phyloP scores from a whole-genome alignment of 306 rosid genomes.

The Adenanthera pavonina region DNA sequence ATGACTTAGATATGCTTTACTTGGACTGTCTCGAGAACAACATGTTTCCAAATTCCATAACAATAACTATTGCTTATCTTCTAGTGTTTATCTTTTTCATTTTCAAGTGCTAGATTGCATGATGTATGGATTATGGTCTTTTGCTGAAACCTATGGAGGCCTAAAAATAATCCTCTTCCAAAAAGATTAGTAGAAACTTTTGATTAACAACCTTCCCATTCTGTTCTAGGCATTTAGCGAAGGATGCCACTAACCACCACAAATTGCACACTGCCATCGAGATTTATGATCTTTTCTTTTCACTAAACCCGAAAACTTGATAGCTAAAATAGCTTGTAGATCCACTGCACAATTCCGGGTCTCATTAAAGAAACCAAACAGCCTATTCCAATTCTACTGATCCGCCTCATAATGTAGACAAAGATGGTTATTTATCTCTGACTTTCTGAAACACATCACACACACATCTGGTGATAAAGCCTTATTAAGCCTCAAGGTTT shows the following conservation, averaged over 20 bases:
- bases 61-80: conserved; percentile 7
- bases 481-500: background rate
- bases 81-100: background rate
- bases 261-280: background rate
- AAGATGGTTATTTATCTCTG: background rate
- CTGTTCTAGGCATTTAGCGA: background rate
- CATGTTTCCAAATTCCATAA: background rate
- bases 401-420: background rate
- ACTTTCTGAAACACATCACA: background rate
- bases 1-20: background rate
- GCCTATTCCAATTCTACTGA: background rate
- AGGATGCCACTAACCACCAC: background rate
- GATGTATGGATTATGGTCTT: conserved; percentile 12
- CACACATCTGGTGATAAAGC: background rate
- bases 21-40: conserved; percentile 15
- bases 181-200: background rate
- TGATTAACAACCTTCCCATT: background rate
- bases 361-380: background rate
- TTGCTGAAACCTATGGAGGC: background rate
- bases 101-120: conserved; percentile 12
- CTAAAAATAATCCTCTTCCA: background rate
- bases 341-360: background rate
- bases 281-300: background rate
- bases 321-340: background rate
- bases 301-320: background rate